Evolutionary conservation across 2,329 filamentous ascomycete species (phyloP).

Genomic region (Fusarium dimerum): DNA sequence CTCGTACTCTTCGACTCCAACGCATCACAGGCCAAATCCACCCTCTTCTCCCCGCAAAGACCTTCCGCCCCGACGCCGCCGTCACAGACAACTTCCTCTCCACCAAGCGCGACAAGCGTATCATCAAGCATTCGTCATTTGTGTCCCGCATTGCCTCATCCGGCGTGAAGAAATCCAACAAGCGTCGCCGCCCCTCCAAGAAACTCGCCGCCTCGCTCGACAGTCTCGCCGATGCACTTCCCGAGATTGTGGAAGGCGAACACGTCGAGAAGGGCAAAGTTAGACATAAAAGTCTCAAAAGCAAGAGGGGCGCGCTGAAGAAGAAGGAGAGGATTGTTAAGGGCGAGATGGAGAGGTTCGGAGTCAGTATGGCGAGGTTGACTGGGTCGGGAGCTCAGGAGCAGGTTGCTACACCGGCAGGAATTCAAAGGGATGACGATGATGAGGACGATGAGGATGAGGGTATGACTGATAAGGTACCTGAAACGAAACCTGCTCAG

Average conservation of each 20-base stretch:
- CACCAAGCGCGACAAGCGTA: constrained; percentile 80
- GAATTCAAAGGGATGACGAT: constrained; percentile 1
- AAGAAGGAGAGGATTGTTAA: constrained; percentile 77
- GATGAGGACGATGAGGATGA: constrained; percentile 17
- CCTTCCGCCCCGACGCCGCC: constrained; percentile 52
- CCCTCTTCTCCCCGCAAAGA: constrained; percentile 52
- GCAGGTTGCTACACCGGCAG: constrained; percentile 12
- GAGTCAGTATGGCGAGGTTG: constrained; percentile 78
- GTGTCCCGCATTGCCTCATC: constrained; percentile 73
- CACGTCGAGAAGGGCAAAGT: constrained; percentile 59
- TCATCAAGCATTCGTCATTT: constrained; percentile 79
- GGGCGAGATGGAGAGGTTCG: constrained; percentile 82
- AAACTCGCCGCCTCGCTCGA: constrained; percentile 78
- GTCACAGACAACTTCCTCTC: constrained; percentile 63
- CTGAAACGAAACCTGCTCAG: constrained; percentile 14
- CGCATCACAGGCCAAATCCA: constrained; percentile 51
- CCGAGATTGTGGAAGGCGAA: constrained; percentile 56
- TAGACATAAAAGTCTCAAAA: constrained; percentile 72
- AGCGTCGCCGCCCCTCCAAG: constrained; percentile 63
- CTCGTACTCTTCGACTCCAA: constrained; percentile 56
- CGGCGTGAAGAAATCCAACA: constrained; percentile 24
- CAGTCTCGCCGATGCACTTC: constrained; percentile 77
- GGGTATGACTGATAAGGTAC: constrained; percentile 13
- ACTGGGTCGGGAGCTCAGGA: constrained; percentile 38
- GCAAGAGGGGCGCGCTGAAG: constrained; percentile 78